These are phyloP conservation scores for Mycena floridula DNA, from an alignment of 768 basidiomycete genomes.

Conservation along the genomic window DNA sequence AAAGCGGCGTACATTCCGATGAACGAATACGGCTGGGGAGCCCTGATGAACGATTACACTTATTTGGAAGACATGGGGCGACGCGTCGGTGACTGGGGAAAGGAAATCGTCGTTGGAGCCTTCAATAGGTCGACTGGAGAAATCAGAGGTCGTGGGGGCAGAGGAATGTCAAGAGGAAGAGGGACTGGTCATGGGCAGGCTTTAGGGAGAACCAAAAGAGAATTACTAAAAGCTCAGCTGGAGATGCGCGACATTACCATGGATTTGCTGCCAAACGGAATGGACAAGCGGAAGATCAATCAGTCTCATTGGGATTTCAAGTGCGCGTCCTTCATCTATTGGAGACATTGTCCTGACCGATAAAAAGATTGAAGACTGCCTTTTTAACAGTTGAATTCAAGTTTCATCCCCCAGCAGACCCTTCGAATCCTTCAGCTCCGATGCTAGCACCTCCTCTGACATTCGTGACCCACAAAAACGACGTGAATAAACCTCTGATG, in stretches of 20 bases:
- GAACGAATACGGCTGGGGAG: conserved; percentile 80
- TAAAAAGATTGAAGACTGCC: conserved; percentile 38
- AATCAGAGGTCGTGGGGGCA: no score
- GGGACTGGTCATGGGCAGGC: no score
- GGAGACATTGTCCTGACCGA: neutral
- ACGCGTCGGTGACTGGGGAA: conserved; percentile 68
- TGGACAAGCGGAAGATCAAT: conserved; percentile 73
- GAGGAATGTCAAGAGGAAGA: conserved; percentile 12
- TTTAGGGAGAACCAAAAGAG: conserved; percentile 47
- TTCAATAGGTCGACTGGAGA: conserved; percentile 17
- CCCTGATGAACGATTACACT: conserved; percentile 85
- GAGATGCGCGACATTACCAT: conserved; percentile 64
- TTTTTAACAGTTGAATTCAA: conserved; percentile 70
- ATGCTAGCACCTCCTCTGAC: conserved; percentile 34
- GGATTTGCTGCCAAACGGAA: conserved; percentile 73
- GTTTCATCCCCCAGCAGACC: conserved; percentile 49
- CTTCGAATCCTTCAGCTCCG: conserved; percentile 35
- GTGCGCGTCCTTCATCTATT: conserved; percentile 37
- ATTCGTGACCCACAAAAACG: conserved; percentile 62
- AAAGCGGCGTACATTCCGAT: conserved; percentile 71
- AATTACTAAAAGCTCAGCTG: conserved; percentile 63
- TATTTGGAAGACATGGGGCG: conserved; percentile 82
- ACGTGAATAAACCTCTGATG: conserved; percentile 43
- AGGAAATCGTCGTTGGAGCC: conserved; percentile 60
- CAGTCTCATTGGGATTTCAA: conserved; percentile 80